Evolutionary conservation across 305 asterid species (phyloP).

Genomic region (Andrographis paniculata): DNA sequence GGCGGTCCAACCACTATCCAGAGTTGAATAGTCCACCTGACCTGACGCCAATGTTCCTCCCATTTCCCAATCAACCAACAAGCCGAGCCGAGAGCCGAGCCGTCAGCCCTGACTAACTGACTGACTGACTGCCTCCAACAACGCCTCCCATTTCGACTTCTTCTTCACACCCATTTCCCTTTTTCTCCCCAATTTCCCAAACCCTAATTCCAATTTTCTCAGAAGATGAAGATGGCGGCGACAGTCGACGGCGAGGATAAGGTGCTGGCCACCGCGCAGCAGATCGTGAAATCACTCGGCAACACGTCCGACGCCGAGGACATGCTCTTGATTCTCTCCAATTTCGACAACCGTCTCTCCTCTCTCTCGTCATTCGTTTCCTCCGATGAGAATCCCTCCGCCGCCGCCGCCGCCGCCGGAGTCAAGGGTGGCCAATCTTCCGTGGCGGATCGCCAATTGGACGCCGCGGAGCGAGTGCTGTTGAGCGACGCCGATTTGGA

Average conservation of each 20-base stretch:
- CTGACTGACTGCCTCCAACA: background rate
- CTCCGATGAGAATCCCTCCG: conserved; percentile 24
- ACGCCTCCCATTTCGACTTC: conserved; percentile 7
- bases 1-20: too few species aligned
- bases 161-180: conserved; percentile 25
- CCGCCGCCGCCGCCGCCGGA: too few species aligned
- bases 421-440: conserved; percentile 22
- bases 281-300: conserved; percentile 73
- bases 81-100: too few species aligned
- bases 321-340: conserved; percentile 64
- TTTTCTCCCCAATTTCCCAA: background rate
- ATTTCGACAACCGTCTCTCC: conserved; percentile 77
- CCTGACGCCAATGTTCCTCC: too few species aligned
- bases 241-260: conserved; percentile 68
- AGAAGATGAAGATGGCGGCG: conserved; percentile 44
- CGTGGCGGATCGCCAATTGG: conserved; percentile 34
- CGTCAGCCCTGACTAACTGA: too few species aligned
- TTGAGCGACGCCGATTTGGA: conserved; percentile 30
- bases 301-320: conserved; percentile 63
- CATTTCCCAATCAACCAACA: too few species aligned
- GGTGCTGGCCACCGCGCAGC: conserved; percentile 80
- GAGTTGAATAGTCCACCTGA: too few species aligned
- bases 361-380: conserved; percentile 54
- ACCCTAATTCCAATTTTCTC: background rate
- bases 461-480: conserved; percentile 54